These are phyloP conservation scores for Colletotrichum phormii DNA, from an alignment of 2,329 filamentous ascomycete genomes.

Conservation along the genomic window DNA sequence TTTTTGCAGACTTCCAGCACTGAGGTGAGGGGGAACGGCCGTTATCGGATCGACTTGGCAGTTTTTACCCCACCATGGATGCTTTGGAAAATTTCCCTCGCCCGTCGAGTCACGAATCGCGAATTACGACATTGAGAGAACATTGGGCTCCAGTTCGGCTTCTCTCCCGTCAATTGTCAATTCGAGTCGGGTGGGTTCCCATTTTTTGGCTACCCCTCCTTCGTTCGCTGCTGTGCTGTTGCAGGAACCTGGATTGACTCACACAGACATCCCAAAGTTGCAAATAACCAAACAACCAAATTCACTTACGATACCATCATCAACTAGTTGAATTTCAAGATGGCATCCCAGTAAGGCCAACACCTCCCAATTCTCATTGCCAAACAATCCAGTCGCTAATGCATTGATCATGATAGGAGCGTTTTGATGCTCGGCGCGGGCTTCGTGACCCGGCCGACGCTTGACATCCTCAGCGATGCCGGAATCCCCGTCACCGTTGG, in stretches of 20 bases:
- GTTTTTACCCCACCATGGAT: slow-evolving; percentile 27
- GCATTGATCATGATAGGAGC: slow-evolving; percentile 1
- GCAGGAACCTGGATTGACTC: slow-evolving; percentile 3
- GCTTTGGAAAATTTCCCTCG: slow-evolving; percentile 14
- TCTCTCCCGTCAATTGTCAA: not conserved
- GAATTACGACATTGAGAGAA: not conserved
- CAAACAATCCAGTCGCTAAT: slow-evolving; percentile 8
- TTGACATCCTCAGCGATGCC: slow-evolving; percentile 71
- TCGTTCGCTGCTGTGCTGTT: not conserved
- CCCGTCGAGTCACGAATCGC: slow-evolving; percentile 31
- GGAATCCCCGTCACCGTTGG: slow-evolving; percentile 74
- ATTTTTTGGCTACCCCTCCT: not conserved
- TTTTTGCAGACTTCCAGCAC: too few species aligned
- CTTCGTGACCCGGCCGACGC: slow-evolving; percentile 72
- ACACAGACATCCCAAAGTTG: not conserved
- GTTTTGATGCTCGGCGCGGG: slow-evolving; percentile 63
- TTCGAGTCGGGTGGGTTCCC: not conserved
- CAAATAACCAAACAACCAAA: not conserved
- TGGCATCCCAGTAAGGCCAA: slow-evolving; percentile 29
- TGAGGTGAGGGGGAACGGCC: slow-evolving; percentile 10
- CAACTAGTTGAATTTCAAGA: slow-evolving; percentile 3
- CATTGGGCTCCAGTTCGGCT: not conserved
- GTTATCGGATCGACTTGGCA: slow-evolving; percentile 27
- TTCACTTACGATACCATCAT: slow-evolving; percentile 6
- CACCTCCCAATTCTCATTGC: not conserved